Base-by-base conservation (phyloP, 495 filamentous ascomycete species). In the Zalerion maritima region DNA sequence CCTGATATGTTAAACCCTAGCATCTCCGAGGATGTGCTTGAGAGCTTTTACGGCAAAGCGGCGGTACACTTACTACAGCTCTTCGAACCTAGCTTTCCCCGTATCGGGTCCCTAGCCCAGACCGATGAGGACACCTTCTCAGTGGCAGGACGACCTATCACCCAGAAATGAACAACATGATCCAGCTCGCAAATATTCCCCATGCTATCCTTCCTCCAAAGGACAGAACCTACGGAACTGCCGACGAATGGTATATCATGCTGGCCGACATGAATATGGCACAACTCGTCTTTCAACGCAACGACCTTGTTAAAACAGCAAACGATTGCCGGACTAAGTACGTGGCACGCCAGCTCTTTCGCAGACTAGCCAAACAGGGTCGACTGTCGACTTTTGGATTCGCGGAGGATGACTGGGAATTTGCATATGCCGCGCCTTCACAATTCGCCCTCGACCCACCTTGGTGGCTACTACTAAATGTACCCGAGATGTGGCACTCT, bases 391-490 rank as follows among this genome's bases (percentile, higher is more conserved):
- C 28, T 20, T 41, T 41, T 14, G 34, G 38, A 8, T 41, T 41
- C 24, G 29, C 10, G 6, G 34, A 42, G 22, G 34, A 48, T 22
- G 57, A 57, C 36, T 60, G 55, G 51, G 55, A 58, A 37, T 62
- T 58, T 30, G 36, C 54, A n/a, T 62, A 61, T 28, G 45, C 39
- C 13, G 56, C 44, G n/a, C 57, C 51, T 9, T 37, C 45, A 10
- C 45, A 60, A 29, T 60, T 64, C 36, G 35, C 40, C 15, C 40
- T 47, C 20, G 48, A 50, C 29, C 48, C 53, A 12, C 52, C 56
- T 3, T 60, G 54, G 57, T 64, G 59, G 57, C 47, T 61, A 9
- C 43, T 62, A 5, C 30, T 62, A 3, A 34, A 51, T 8, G 12
- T 15, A 10, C 52, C 55, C 0, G 58, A 60, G 14, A 34, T 32